phyloP scores from a whole-genome alignment of 768 basidiomycete genomes.

The Lentinula lateritia region DNA sequence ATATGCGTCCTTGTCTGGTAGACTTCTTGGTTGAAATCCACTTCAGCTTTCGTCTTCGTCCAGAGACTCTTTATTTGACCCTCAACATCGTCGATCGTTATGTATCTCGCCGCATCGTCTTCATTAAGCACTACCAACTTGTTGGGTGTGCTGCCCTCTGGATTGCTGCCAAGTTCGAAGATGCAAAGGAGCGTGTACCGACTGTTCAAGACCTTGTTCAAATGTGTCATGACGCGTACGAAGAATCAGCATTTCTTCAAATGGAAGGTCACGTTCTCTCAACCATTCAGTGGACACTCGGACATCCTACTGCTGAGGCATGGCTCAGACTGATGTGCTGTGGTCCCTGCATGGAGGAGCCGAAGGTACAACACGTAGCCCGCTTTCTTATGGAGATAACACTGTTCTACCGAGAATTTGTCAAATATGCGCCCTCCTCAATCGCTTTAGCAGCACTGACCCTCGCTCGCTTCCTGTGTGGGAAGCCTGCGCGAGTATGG shows the following conservation, averaged over 20 bases:
- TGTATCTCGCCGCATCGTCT: conserved; percentile 96
- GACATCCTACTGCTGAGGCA: conserved; percentile 96
- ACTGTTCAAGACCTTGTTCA: conserved; percentile 91
- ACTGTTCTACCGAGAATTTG: conserved; percentile 94
- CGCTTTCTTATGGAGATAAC: conserved; percentile 99
- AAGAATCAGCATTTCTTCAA: conserved; percentile 96
- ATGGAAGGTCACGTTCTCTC: conserved; percentile 98
- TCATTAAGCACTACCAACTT: conserved; percentile 98
- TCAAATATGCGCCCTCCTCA: conserved; percentile 77
- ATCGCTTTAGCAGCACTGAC: conserved; percentile 89
- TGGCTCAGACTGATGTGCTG: conserved; percentile 88
- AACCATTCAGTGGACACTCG: conserved; percentile 94
- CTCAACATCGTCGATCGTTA: conserved; percentile 99
- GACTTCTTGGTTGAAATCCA: conserved; percentile 99
- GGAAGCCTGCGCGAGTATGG: conserved; percentile 68
- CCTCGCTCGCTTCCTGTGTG: conserved; percentile 84
- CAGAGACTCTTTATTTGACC: conserved; percentile 97
- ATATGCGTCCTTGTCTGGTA: conserved; percentile 97
- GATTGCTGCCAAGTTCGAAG: conserved; percentile 99
- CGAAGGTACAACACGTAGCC: conserved; percentile 90
- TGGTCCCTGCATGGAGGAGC: conserved; percentile 71
- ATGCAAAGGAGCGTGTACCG: conserved; percentile 97
- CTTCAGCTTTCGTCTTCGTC: conserved; percentile 94
- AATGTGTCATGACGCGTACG: conserved; percentile 95
- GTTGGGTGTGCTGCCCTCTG: conserved; percentile 98